Percentiles rank a stretch among this genome's conserved stretches.
Conservation (phyloP, 495 filamentous ascomycete species). For the Aspergillus ellipticus region DNA sequence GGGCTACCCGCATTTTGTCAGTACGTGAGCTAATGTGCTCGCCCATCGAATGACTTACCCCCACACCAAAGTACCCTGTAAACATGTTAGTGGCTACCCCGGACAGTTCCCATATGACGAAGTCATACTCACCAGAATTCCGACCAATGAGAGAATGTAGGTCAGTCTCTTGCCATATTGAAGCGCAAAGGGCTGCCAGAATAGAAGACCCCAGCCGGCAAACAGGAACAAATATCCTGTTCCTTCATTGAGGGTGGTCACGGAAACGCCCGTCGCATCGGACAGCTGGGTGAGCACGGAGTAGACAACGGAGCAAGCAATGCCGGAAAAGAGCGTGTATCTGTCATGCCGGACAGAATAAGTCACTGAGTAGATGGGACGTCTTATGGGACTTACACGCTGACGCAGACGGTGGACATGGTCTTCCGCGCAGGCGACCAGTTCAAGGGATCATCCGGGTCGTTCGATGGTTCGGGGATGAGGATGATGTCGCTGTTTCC, state of each 20-base stretch:
- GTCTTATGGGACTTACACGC: slow-evolving; percentile 26
- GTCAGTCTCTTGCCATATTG: slow-evolving; percentile 65
- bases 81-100: not conserved
- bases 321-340: slow-evolving; percentile 60
- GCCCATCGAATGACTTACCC: slow-evolving; percentile 26
- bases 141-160: slow-evolving; percentile 57
- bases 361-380: too few relatives aligned
- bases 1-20: slow-evolving; percentile 25
- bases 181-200: slow-evolving; percentile 67
- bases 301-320: slow-evolving; percentile 57
- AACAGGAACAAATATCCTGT: slow-evolving; percentile 64
- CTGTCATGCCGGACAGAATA: slow-evolving; percentile 18
- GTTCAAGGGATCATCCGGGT: slow-evolving; percentile 61
- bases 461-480: slow-evolving; percentile 52
- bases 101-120: not conserved
- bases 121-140: slow-evolving; percentile 38
- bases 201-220: slow-evolving; percentile 60
- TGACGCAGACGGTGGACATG: slow-evolving; percentile 48
- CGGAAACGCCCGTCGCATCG: slow-evolving; percentile 50
- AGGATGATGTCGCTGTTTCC: slow-evolving; percentile 53
- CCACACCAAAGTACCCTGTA: slow-evolving; percentile 36
- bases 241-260: slow-evolving; percentile 53
- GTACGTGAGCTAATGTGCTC: not conserved
- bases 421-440: slow-evolving; percentile 56
- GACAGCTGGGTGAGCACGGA: slow-evolving; percentile 58